Base-by-base conservation (phyloP, 768 basidiomycete species). In the Tylopilus balloui region DNA sequence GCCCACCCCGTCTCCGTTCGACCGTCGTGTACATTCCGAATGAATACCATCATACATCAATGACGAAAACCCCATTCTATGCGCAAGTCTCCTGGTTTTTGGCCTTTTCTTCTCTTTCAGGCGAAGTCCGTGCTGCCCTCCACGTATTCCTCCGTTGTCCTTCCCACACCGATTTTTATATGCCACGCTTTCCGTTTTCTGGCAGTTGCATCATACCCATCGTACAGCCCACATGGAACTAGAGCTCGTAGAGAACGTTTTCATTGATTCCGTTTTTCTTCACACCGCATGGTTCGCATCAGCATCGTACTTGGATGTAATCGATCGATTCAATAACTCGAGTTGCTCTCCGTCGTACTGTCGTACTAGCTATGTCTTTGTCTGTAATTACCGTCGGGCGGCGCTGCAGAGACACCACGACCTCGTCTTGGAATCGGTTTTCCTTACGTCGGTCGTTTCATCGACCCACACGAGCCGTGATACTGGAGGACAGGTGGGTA, bases 341-440 rank as follows among this genome's bases (percentile, higher is more conserved):
- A 29, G 23, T 19, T 21, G 19, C 8, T 23, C 28, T 17, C 13
- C 14, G 17, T 25, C 15, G 23, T 47, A 12, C n/a, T 24, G 9
- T 37, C 32, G 14, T 48, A 24, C 35, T 37, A 20, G 3, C 38
- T 17, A 31, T 29, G 44, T 11, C 13, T 21, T 23, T 4, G 35
- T 31, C 20, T 31, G 27, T 51, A 31, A 52, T 52, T 19, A 37
- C 48, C 51, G 40, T 52, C 15, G 23, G 39, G 17, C n/a, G 34
- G 40, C n/a, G 32, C 35, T 24, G 17, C 32, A 50, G n/a, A 20
- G 2, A 27, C 24, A 13, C 6, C 19, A 48, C 37, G 17, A 40
- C 15, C 36, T 25, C 20, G 12, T 37, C 14, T 38, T 49, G 3
- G 32, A 14, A 14, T n/a, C n/a, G n/a, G n/a, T n/a, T n/a, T n/a